These are phyloP conservation scores for Fusarium drepaniforme DNA, from an alignment of 2,329 filamentous ascomycete species.

Conservation along the genomic window DNA sequence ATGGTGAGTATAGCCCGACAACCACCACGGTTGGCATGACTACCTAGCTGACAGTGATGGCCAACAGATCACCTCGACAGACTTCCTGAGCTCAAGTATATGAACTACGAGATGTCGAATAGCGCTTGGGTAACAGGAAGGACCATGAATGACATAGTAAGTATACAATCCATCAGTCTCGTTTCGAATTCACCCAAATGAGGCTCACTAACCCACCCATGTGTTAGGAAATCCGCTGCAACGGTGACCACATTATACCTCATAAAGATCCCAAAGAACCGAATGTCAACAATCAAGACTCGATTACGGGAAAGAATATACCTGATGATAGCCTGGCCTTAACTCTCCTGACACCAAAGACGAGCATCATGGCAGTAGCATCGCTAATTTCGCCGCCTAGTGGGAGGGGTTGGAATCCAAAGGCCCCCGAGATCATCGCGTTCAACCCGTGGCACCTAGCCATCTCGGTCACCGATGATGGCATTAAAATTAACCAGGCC, in stretches of 20 bases:
- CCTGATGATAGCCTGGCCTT: accelerated
- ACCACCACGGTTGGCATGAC: neutral
- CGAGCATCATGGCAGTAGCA: neutral
- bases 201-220: neutral
- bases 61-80: neutral
- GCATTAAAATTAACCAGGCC: neutral
- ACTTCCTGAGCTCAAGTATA: neutral
- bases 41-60: neutral
- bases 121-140: neutral
- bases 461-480: neutral
- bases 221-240: neutral
- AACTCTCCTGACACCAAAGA: neutral
- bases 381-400: neutral
- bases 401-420: neutral
- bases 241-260: neutral
- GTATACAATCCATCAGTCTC: neutral
- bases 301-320: neutral
- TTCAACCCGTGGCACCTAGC: neutral
- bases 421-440: neutral
- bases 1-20: neutral
- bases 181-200: neutral
- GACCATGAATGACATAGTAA: neutral
- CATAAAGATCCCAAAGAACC: neutral
- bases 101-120: neutral
- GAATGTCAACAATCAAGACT: neutral